Percentiles rank a stretch among this genome's conserved stretches.
Evolutionary conservation across 768 basidiomycete genomes (phyloP).

Genomic region (Boletus sp.): DNA sequence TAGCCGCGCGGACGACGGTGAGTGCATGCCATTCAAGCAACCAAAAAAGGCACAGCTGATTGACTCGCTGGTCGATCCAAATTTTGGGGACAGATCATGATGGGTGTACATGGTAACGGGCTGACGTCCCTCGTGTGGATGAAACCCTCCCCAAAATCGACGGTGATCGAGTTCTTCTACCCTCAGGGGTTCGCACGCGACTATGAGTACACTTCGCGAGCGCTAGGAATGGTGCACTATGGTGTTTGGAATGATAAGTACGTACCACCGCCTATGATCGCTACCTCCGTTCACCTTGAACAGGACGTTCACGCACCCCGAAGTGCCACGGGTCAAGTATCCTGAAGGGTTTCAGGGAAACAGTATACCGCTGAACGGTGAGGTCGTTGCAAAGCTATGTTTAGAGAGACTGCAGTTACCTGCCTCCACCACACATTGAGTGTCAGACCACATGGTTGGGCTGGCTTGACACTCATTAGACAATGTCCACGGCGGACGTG

Average conservation of each 20-base stretch:
- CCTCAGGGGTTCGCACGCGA: slow-evolving; percentile 83
- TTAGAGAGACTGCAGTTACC: slow-evolving; percentile 45
- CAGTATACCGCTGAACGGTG: slow-evolving; percentile 79
- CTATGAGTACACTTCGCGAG: slow-evolving; percentile 79
- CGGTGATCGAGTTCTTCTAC: slow-evolving; percentile 92
- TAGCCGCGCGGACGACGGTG: slow-evolving; percentile 86
- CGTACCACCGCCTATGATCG: slow-evolving; percentile 13
- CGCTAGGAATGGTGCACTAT: slow-evolving; percentile 79
- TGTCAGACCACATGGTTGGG: neutral
- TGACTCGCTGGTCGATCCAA: neutral
- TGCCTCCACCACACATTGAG: neutral
- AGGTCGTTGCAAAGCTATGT: slow-evolving; percentile 59
- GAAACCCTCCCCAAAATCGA: slow-evolving; percentile 77
- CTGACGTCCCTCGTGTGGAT: slow-evolving; percentile 90
- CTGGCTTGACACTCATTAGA: too few relatives aligned
- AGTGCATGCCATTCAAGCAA: slow-evolving; percentile 22
- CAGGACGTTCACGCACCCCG: slow-evolving; percentile 75
- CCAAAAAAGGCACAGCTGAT: neutral
- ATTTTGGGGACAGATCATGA: slow-evolving; percentile 66
- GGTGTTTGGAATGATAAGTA: slow-evolving; percentile 81
- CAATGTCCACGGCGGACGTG: too few relatives aligned
- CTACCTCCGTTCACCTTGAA: neutral
- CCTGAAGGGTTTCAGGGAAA: slow-evolving; percentile 91
- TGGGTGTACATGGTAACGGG: slow-evolving; percentile 94
- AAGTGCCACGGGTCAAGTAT: slow-evolving; percentile 64